phyloP scores from a whole-genome alignment of 345 rosid species.

The Boechera stricta region DNA sequence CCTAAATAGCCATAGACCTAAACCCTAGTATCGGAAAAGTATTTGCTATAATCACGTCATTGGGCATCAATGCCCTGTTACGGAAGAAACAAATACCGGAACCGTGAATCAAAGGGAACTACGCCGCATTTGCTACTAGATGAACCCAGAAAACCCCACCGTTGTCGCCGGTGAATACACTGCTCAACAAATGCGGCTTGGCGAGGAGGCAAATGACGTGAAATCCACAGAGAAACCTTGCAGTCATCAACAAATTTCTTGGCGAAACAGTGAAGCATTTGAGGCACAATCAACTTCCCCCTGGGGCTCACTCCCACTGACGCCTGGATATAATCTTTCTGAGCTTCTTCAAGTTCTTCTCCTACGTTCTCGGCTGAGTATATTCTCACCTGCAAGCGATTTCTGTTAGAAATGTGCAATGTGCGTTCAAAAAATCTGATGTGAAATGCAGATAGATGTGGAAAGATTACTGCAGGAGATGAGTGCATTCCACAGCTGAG shows the following conservation, averaged over 20 bases:
- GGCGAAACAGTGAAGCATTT: constrained; percentile 80
- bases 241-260: constrained; percentile 74
- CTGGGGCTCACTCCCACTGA: constrained; percentile 82
- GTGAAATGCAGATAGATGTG: neutral
- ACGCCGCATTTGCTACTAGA: constrained; percentile 68
- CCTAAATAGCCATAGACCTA: constrained; percentile 38
- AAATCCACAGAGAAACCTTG: constrained; percentile 80
- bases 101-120: constrained; percentile 77
- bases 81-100: constrained; percentile 82
- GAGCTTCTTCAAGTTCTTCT: constrained; percentile 85
- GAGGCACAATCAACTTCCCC: constrained; percentile 85
- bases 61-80: constrained; percentile 34
- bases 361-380: constrained; percentile 67
- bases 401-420: constrained; percentile 17
- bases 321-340: constrained; percentile 75
- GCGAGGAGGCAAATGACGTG: constrained; percentile 73
- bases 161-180: constrained; percentile 72
- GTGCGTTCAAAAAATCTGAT: neutral
- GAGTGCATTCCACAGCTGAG: constrained; percentile 92
- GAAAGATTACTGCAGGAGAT: constrained; percentile 74
- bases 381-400: constrained; percentile 66
- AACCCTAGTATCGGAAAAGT: constrained; percentile 10
- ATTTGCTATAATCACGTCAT: constrained; percentile 4
- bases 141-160: constrained; percentile 72
- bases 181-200: constrained; percentile 84